Base-by-base conservation (phyloP, 1,284 basidiomycete genomes). In the Taiwanofungus camphoratus region DNA sequence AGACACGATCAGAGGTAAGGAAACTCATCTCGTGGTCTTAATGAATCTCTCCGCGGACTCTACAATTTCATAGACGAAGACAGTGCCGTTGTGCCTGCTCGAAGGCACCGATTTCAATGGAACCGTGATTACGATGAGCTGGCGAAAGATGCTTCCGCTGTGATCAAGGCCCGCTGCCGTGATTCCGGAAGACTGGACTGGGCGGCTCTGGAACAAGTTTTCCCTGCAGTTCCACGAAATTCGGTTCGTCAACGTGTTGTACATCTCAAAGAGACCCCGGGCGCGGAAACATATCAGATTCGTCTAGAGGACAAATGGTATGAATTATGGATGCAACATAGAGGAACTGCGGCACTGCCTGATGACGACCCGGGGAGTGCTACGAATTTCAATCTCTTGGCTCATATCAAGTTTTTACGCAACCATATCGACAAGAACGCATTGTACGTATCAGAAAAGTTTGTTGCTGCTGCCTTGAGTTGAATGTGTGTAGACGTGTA, bases 41-140 rank as follows among this genome's bases (percentile, higher is more conserved):
- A 8, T n/a, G 26, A 29, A 29, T 29, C n/a, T 8, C 26, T 29
- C n/a, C n/a, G 26, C 8, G 8, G 26, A 29, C 26, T 29, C 26
- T 8, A 29, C 9, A 29, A 29, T 29, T 29, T 29, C 26, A 9
- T 29, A 29, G 26, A n/a, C n/a, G 26, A 29, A 29, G 9, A 8
- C 8, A 29, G 26, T n/a, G 26, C 26, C 26, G 26, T 9, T 29
- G 26, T 9, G 9, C 8, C 26, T n/a, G 26, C 9, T 29, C 41
- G 55, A 21, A 41, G 85, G 29, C 71, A 76, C 49, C 76, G 89
- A 41, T 90, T 89, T 58, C 76, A 79, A 39, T 95, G 92, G 92
- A 89, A 76, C 42, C 64, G 76, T 37, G 87, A 92, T 38, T 92
- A 83, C 49, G 91, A 95, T 50, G 93, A 95, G 49, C 73, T 93